phyloP scores from a whole-genome alignment of 805 yeast species.

The Hemisphaericaspora nanyangensis region DNA sequence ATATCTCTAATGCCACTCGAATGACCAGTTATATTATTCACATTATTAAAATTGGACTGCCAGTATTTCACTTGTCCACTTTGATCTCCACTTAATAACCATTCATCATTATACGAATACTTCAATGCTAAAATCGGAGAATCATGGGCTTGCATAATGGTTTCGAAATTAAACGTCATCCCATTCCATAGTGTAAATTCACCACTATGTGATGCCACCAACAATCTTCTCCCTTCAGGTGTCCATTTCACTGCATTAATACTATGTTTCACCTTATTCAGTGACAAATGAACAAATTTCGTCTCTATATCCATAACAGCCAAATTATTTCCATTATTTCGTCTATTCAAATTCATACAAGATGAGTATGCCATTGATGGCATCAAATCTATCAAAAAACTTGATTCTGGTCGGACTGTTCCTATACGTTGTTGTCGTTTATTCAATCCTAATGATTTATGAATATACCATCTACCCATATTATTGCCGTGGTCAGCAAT shows the following conservation, averaged over 20 bases:
- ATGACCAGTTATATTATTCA: slow-evolving; percentile 72
- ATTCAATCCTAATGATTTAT: slow-evolving; percentile 43
- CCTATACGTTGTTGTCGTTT: slow-evolving; percentile 40
- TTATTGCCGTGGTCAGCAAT: slow-evolving; percentile 78
- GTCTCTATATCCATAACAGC: slow-evolving; percentile 64
- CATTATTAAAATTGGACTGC: slow-evolving; percentile 98
- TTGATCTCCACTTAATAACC: slow-evolving; percentile 93
- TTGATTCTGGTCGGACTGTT: slow-evolving; percentile 61
- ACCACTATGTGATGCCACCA: slow-evolving; percentile 89
- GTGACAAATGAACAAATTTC: slow-evolving; percentile 85
- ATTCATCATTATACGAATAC: slow-evolving; percentile 87
- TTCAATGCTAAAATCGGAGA: slow-evolving; percentile 73
- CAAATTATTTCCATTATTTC: slow-evolving; percentile 25
- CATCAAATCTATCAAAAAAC: slow-evolving; percentile 57
- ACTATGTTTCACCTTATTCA: slow-evolving; percentile 89
- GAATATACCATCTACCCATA: slow-evolving; percentile 58
- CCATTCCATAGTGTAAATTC: slow-evolving; percentile 98
- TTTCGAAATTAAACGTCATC: slow-evolving; percentile 88
- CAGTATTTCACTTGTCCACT: slow-evolving; percentile 90
- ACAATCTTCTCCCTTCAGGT: slow-evolving; percentile 87
- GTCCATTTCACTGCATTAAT: slow-evolving; percentile 93
- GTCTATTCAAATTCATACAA: slow-evolving; percentile 22
- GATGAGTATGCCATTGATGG: slow-evolving; percentile 60
- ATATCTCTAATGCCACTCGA: slow-evolving; percentile 82
- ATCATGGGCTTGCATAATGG: slow-evolving; percentile 98